Percentiles rank a stretch among this genome's conserved stretches.
Evolutionary conservation across 2,329 filamentous ascomycete species (phyloP).

Genomic region (Ambrosiella beaveri): DNA sequence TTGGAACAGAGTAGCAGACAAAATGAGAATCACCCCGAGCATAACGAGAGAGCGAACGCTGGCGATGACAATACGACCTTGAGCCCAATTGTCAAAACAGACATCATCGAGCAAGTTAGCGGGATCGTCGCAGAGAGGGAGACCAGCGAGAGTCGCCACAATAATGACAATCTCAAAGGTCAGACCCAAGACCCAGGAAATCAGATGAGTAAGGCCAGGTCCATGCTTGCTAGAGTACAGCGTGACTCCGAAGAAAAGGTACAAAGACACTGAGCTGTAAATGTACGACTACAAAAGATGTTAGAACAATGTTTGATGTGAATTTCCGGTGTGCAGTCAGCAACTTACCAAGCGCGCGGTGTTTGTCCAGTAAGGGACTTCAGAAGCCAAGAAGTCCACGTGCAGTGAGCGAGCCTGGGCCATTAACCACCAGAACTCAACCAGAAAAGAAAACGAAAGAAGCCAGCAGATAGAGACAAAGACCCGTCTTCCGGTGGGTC

Average conservation of each 20-base stretch:
- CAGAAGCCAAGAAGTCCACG: slow-evolving; percentile 5
- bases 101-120: slow-evolving; percentile 3
- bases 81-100: slow-evolving; percentile 25
- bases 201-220: slow-evolving; percentile 62
- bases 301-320: not conserved
- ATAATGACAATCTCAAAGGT: slow-evolving; percentile 58
- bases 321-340: not conserved
- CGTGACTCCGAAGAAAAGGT: slow-evolving; percentile 7
- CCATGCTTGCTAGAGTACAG: slow-evolving; percentile 23
- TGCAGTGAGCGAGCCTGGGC: slow-evolving; percentile 1
- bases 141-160: slow-evolving; percentile 45
- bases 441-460: slow-evolving; percentile 3
- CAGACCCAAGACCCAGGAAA: slow-evolving; percentile 62
- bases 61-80: slow-evolving; percentile 39
- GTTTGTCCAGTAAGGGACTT: slow-evolving; percentile 5
- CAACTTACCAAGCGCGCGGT: slow-evolving; percentile 9
- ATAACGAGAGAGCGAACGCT: slow-evolving; percentile 42
- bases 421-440: slow-evolving; percentile 9
- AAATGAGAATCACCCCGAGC: slow-evolving; percentile 42
- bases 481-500: slow-evolving; percentile 7
- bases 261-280: slow-evolving; percentile 7
- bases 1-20: slow-evolving; percentile 21
- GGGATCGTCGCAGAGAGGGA: slow-evolving; percentile 1
- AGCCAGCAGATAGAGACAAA: slow-evolving; percentile 7
- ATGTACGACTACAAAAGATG: slow-evolving; percentile 6